These are phyloP conservation scores for Podaxis sp. DNA, from an alignment of 768 basidiomycete species.

Conservation along the genomic window DNA sequence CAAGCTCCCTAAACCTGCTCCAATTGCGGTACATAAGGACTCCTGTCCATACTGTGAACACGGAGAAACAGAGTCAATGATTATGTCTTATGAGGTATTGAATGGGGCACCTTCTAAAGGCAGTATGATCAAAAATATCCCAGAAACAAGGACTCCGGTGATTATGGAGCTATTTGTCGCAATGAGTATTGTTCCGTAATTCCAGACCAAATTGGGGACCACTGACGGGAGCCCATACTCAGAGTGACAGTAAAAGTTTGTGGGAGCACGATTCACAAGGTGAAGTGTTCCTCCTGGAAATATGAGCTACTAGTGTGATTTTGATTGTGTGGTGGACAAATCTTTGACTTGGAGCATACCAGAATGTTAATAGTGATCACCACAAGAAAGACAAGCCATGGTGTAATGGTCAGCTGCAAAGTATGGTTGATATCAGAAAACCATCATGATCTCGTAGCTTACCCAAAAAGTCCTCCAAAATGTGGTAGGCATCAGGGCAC, in stretches of 20 bases:
- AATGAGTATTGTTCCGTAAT: no score
- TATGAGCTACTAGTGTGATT: neutral
- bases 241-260: neutral
- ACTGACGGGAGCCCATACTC: neutral
- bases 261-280: neutral
- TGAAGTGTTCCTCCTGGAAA: neutral
- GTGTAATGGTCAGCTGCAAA: neutral
- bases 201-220: neutral
- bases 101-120: neutral
- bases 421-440: neutral
- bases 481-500: neutral
- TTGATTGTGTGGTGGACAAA: neutral
- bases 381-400: neutral
- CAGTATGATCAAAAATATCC: neutral
- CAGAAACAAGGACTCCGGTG: no score
- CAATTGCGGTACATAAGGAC: neutral
- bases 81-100: neutral
- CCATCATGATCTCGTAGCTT: neutral
- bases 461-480: neutral
- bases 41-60: neutral
- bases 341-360: neutral
- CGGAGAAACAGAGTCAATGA: neutral
- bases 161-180: no score
- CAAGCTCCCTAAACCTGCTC: neutral
- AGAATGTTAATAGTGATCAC: neutral